These are phyloP conservation scores for Juncus inflexus DNA, from an alignment of 176 grass and related monocot genomes.

Conservation along the genomic window DNA sequence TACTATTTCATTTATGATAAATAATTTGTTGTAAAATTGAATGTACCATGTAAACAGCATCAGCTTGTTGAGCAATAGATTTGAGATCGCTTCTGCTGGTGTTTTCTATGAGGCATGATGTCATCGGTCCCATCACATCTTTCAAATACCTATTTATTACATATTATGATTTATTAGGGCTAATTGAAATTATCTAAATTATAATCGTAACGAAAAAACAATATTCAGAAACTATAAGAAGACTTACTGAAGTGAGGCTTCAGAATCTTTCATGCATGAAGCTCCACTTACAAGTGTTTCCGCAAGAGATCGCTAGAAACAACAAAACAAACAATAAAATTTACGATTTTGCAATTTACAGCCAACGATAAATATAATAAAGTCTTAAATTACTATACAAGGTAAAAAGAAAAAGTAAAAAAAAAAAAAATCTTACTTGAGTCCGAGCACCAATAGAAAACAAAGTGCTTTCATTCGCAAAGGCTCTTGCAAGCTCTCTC, in stretches of 20 bases:
- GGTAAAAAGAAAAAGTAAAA: too few species aligned
- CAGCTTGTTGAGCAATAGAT: constrained; percentile 84
- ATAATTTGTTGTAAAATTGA: background rate
- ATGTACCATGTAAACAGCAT: constrained; percentile 83
- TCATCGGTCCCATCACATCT: constrained; percentile 92
- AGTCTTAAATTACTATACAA: constrained; percentile 5
- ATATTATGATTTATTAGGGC: constrained; percentile 24
- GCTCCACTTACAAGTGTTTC: constrained; percentile 92
- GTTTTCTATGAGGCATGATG: constrained; percentile 72
- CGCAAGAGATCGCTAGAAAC: constrained; percentile 79
- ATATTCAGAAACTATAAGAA: constrained; percentile 29
- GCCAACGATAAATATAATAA: background rate
- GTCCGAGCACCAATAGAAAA: constrained; percentile 80
- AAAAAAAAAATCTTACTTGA: constrained; percentile 44
- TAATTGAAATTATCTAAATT: constrained; percentile 14
- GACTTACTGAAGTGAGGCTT: constrained; percentile 77
- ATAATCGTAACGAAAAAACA: constrained; percentile 21
- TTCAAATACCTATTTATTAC: constrained; percentile 61
- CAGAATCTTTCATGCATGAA: constrained; percentile 83
- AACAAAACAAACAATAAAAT: constrained; percentile 27
- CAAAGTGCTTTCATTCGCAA: constrained; percentile 76
- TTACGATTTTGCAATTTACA: constrained; percentile 15
- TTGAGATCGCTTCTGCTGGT: constrained; percentile 75
- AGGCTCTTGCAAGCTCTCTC: constrained; percentile 88
- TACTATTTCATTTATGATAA: background rate